Conservation (phyloP, 1,284 basidiomycete species). For the Amylostereum areolatum region DNA sequence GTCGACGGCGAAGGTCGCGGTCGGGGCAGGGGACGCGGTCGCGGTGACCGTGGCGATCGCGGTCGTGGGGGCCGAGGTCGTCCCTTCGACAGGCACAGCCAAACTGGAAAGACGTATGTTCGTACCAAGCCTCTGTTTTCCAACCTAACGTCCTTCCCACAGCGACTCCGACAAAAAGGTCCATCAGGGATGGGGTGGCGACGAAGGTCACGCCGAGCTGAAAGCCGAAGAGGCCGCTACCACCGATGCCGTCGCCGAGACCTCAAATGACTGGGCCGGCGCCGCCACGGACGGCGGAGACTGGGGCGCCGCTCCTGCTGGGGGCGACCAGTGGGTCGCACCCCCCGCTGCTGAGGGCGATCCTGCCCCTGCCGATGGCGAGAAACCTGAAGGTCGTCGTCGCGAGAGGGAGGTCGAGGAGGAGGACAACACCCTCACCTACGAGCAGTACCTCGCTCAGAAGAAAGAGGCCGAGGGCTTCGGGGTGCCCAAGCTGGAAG, state of each 20-base stretch:
- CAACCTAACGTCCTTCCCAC: constrained; percentile 13
- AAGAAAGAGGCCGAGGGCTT: constrained; percentile 53
- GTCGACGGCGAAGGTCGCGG: constrained; percentile 49
- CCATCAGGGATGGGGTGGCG: constrained; percentile 88
- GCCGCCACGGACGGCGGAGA: constrained; percentile 22
- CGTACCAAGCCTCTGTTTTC: not conserved
- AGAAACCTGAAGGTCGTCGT: constrained; percentile 28
- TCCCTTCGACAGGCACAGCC: constrained; percentile 76
- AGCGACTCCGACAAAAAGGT: constrained; percentile 91
- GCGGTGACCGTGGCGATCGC: constrained; percentile 42
- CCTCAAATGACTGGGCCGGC: constrained; percentile 36
- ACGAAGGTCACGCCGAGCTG: constrained; percentile 74
- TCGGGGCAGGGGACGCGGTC: constrained; percentile 31
- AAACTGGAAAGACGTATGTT: constrained; percentile 72
- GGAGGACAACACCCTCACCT: constrained; percentile 88
- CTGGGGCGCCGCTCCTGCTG: constrained; percentile 21
- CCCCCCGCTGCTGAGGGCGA: constrained; percentile 27
- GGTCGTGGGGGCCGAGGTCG: constrained; percentile 55
- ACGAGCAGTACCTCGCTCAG: constrained; percentile 79
- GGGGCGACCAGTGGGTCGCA: constrained; percentile 34
- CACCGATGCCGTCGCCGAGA: constrained; percentile 35
- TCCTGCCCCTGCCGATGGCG: constrained; percentile 28
- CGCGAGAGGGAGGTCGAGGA: constrained; percentile 67
- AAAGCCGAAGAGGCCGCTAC: constrained; percentile 60
- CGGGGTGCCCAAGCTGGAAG: constrained; percentile 64